These are phyloP conservation scores for Comarum palustre DNA, from an alignment of 306 rosid genomes.

Conservation along the genomic window DNA sequence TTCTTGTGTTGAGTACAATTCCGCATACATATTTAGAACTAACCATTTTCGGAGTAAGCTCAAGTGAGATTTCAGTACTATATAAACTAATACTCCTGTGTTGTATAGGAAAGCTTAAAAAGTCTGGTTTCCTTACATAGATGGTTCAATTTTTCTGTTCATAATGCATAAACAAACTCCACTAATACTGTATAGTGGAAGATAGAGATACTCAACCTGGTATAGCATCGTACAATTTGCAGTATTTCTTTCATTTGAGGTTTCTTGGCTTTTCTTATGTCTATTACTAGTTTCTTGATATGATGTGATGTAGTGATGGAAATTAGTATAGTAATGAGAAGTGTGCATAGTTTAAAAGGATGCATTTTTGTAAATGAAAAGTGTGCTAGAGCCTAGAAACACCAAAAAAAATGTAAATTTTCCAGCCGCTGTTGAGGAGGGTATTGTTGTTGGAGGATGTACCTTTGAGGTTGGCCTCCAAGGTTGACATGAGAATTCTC, in stretches of 20 bases:
- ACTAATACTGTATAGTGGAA: conserved; percentile 1
- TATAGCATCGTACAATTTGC: conserved; percentile 9
- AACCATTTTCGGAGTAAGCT: conserved; percentile 24
- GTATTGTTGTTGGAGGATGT: no score
- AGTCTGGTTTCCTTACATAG: conserved; percentile 24
- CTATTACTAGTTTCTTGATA: conserved; percentile 4
- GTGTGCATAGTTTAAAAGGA: not conserved
- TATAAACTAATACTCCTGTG: not conserved
- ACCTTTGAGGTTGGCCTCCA: no score
- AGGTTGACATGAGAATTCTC: no score
- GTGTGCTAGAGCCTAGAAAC: no score
- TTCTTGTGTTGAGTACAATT: no score
- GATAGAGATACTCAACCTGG: conserved; percentile 16
- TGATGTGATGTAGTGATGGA: not conserved
- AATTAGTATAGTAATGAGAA: conserved; percentile 7
- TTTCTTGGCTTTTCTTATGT: not conserved
- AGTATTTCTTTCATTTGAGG: conserved; percentile 12
- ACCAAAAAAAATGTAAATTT: no score
- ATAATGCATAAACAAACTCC: conserved; percentile 8
- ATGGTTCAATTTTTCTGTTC: conserved; percentile 25
- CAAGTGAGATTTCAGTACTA: conserved; percentile 23
- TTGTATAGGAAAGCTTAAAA: conserved; percentile 24
- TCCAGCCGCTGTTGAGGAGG: no score
- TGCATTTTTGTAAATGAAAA: not conserved
- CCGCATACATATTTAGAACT: no score